Conservation (phyloP, 176 grass and related monocot species). For the Oryza coarctata region DNA sequence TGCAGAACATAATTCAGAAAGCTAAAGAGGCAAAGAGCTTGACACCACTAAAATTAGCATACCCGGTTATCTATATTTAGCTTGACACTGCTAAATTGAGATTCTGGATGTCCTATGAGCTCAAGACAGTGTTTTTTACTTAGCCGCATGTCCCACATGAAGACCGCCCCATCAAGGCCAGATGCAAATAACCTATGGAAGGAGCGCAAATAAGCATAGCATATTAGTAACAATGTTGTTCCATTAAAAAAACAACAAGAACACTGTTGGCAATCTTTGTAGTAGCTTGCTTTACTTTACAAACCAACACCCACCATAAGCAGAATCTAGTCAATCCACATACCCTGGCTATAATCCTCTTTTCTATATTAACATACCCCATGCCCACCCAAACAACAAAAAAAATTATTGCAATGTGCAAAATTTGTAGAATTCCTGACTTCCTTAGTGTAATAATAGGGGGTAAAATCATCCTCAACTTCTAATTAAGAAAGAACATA, state of each 20-base stretch:
- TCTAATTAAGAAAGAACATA: neutral
- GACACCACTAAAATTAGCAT: constrained; percentile 1
- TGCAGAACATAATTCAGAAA: neutral
- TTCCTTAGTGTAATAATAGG: constrained; percentile 13
- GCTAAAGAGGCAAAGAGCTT: neutral
- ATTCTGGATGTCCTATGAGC: constrained; percentile 58
- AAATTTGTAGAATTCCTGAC: constrained; percentile 8
- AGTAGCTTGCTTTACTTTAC: neutral
- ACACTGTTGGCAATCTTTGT: neutral
- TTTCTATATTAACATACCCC: constrained; percentile 1
- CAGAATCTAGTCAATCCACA: constrained; percentile 8
- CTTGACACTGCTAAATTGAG: constrained; percentile 73
- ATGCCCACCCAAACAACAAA: neutral
- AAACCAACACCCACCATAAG: neutral
- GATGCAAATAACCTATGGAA: constrained; percentile 76
- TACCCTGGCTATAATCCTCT: neutral
- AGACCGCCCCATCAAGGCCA: constrained; percentile 72
- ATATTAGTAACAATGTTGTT: neutral
- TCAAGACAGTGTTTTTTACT: constrained; percentile 72
- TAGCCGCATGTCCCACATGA: constrained; percentile 81
- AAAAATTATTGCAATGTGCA: neutral
- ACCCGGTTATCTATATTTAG: constrained; percentile 71
- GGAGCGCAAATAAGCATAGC: constrained; percentile 11
- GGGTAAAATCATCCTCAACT: neutral
- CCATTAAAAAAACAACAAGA: neutral